Evolutionary conservation across 2,329 filamentous ascomycete genomes (phyloP).

Genomic region (Pleochaeta shiraiana): DNA sequence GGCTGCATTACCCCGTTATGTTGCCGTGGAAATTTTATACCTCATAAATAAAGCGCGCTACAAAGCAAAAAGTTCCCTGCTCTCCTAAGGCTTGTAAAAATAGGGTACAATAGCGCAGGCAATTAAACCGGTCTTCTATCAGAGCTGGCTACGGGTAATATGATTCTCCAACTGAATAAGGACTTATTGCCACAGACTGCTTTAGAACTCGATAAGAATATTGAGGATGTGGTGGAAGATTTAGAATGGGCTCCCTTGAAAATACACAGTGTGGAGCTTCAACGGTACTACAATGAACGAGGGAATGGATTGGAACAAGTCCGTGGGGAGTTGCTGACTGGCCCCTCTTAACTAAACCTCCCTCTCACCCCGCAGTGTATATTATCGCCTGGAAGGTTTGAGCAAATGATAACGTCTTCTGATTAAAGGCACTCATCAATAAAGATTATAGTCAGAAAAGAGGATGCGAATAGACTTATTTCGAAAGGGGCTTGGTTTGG

Average conservation of each 20-base stretch:
- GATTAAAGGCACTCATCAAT: not conserved
- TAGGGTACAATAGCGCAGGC: not conserved
- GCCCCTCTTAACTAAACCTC: not conserved
- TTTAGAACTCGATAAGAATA: not conserved
- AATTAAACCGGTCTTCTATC: not conserved
- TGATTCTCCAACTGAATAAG: not conserved
- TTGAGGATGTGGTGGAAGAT: too few relatives aligned
- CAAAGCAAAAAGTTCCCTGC: too few relatives aligned
- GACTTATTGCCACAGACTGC: not conserved
- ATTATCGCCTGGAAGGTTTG: not conserved
- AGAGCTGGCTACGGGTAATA: not conserved
- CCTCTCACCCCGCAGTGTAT: not conserved
- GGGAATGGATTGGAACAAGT: not conserved
- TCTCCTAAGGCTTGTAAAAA: not conserved
- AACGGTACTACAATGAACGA: not conserved
- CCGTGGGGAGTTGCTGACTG: not conserved
- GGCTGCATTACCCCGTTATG: not conserved
- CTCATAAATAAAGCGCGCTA: not conserved
- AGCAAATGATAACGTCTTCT: not conserved
- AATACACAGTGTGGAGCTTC: not conserved
- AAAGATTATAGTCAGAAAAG: too few relatives aligned
- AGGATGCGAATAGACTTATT: not conserved
- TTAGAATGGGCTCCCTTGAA: too few relatives aligned
- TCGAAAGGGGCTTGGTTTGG: not conserved
- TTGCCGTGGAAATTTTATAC: not conserved